Percentiles rank a stretch among this genome's conserved stretches.
These are phyloP conservation scores for Cucurbita ficifolia DNA, from an alignment of 306 rosid species.

Conservation along the genomic window DNA sequence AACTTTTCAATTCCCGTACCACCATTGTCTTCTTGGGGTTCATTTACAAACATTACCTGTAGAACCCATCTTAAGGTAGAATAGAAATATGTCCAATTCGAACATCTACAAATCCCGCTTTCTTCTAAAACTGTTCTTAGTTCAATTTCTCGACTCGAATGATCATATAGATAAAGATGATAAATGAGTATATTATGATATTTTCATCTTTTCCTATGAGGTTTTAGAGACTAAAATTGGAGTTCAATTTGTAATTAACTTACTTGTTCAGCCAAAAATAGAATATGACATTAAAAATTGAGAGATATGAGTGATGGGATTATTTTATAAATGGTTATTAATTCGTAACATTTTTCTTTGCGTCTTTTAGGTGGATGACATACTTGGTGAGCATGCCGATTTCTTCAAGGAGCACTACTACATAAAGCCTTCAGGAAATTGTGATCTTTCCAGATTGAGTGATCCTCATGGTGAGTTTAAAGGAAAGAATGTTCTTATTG, in stretches of 20 bases:
- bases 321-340: not conserved
- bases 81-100: not conserved
- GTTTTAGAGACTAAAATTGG: not conserved
- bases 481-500: conserved; percentile 69
- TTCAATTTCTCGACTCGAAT: not conserved
- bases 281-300: not conserved
- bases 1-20: not conserved
- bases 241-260: not conserved
- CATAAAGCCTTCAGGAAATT: conserved; percentile 58
- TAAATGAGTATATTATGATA: not conserved
- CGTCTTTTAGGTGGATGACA: conserved; percentile 47
- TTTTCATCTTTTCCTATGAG: not conserved
- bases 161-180: not conserved
- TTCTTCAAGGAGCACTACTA: conserved; percentile 65
- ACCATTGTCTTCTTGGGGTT: not conserved
- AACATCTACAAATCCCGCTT: not conserved
- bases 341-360: conserved; percentile 6
- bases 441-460: conserved; percentile 75
- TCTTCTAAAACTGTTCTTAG: too few relatives aligned
- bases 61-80: not conserved
- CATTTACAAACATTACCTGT: not conserved
- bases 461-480: conserved; percentile 84
- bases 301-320: too few relatives aligned
- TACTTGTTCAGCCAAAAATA: not conserved
- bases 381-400: conserved; percentile 75